phyloP scores from a whole-genome alignment of 2,329 filamentous ascomycete genomes.

The Botrytis paeoniae region DNA sequence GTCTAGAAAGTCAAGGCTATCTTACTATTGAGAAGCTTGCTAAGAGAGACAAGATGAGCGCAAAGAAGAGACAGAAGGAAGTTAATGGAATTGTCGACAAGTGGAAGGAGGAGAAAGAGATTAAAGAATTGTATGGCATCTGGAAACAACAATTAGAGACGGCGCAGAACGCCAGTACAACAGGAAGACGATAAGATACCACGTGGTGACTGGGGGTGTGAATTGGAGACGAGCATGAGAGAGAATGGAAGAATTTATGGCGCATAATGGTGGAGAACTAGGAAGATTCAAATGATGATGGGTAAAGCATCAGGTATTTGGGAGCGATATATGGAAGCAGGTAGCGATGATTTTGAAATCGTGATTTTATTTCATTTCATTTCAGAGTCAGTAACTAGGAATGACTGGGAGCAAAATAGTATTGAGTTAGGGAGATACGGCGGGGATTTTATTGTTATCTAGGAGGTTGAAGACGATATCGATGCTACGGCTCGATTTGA shows the following conservation, averaged over 20 bases:
- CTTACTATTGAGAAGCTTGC: conserved; percentile 56
- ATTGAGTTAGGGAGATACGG: neutral
- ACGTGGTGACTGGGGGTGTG: neutral
- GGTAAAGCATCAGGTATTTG: neutral
- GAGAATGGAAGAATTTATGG: neutral
- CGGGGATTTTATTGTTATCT: neutral
- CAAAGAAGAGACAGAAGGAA: conserved; percentile 55
- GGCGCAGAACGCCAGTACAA: conserved; percentile 37
- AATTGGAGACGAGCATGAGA: neutral
- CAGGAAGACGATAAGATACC: conserved; percentile 3
- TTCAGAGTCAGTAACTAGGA: neutral
- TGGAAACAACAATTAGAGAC: conserved; percentile 62
- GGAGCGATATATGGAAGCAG: neutral
- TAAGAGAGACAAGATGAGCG: conserved; percentile 58
- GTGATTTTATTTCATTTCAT: neutral
- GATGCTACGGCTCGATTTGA: neutral
- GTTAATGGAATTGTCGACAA: conserved; percentile 61
- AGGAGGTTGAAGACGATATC: neutral
- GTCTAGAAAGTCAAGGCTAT: conserved; percentile 57
- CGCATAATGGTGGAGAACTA: neutral
- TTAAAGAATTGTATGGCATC: conserved; percentile 60
- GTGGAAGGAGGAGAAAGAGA: conserved; percentile 59
- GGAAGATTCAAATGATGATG: neutral
- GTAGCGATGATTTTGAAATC: neutral
- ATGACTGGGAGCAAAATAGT: neutral